Evolutionary conservation across 23 red algal genomes (phyloP).

Genomic region (Gracilaria gracilis): DNA sequence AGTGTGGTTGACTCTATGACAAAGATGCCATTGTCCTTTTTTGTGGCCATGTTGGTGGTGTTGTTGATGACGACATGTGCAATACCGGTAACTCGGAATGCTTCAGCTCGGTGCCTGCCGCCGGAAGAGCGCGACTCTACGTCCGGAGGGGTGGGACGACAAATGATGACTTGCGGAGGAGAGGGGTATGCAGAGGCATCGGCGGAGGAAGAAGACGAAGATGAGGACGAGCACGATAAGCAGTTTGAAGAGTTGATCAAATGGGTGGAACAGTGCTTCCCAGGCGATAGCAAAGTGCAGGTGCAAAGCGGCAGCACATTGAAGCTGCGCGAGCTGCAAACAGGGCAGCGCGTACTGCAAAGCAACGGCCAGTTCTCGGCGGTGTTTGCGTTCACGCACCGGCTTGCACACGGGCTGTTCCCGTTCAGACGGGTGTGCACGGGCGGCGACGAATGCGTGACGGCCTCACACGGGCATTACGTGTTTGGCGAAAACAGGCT

Average conservation of each 20-base stretch:
- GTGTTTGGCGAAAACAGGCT: background rate
- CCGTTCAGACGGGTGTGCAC: constrained; percentile 20
- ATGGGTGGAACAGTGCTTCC: constrained; percentile 1
- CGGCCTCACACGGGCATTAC: constrained; percentile 32
- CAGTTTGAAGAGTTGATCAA: background rate
- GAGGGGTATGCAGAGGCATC: too few species aligned
- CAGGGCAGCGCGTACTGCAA: background rate
- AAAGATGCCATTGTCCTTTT: too few species aligned
- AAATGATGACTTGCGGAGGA: too few species aligned
- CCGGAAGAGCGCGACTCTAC: too few species aligned
- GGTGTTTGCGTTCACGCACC: constrained; percentile 44
- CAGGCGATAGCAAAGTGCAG: background rate
- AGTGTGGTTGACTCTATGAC: too few species aligned
- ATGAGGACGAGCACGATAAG: background rate
- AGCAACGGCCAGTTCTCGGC: background rate
- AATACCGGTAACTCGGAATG: too few species aligned
- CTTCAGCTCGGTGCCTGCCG: too few species aligned
- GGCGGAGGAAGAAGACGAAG: background rate
- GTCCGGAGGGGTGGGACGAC: too few species aligned
- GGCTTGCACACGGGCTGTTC: background rate
- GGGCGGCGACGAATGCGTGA: background rate
- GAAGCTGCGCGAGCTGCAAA: background rate
- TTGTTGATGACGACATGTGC: too few species aligned
- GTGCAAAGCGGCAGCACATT: background rate
- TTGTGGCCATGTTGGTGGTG: too few species aligned